A percentile compares a stretch with the other conserved stretches of the same genome.
Evolutionary conservation across 208 protist genomes (phyloP).

Genomic region (Acanthamoeba divionensis): DNA sequence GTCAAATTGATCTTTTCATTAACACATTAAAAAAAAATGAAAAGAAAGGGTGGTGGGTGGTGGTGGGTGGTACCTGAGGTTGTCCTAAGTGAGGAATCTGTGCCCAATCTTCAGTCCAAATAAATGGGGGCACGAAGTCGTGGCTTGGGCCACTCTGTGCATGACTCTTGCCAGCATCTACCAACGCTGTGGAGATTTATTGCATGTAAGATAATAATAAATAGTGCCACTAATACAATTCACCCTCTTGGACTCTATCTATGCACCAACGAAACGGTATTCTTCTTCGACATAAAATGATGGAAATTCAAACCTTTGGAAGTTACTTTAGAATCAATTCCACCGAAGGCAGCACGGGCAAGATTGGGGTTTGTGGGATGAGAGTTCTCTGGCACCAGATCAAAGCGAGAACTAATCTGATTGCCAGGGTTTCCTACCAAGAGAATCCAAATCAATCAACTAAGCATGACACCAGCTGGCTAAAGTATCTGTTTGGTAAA

Average conservation of each 20-base stretch:
- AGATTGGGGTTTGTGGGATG: background rate
- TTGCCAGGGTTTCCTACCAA: constrained; percentile 41
- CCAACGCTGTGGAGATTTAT: background rate
- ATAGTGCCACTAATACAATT: background rate
- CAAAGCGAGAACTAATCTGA: constrained; percentile 64
- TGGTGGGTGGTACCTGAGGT: background rate
- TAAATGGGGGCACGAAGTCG: constrained; percentile 52
- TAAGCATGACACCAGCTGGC: background rate
- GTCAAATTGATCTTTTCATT: background rate
- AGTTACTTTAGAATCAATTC: constrained; percentile 70
- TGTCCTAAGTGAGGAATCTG: constrained; percentile 26
- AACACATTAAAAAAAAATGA: background rate
- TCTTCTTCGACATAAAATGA: no score
- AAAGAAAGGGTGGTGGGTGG: background rate
- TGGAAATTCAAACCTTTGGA: no score
- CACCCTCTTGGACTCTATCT: background rate
- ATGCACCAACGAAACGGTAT: no score
- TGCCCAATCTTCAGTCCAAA: constrained; percentile 36
- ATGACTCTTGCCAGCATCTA: background rate
- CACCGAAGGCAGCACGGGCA: constrained; percentile 62
- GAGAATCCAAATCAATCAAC: background rate
- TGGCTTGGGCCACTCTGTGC: constrained; percentile 56
- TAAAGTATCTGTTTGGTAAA: background rate
- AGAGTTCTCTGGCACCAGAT: constrained; percentile 45
- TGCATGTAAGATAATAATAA: background rate